Conservation (phyloP, 2,329 filamentous ascomycete species). For the Ophidiomyces ophidiicola region DNA sequence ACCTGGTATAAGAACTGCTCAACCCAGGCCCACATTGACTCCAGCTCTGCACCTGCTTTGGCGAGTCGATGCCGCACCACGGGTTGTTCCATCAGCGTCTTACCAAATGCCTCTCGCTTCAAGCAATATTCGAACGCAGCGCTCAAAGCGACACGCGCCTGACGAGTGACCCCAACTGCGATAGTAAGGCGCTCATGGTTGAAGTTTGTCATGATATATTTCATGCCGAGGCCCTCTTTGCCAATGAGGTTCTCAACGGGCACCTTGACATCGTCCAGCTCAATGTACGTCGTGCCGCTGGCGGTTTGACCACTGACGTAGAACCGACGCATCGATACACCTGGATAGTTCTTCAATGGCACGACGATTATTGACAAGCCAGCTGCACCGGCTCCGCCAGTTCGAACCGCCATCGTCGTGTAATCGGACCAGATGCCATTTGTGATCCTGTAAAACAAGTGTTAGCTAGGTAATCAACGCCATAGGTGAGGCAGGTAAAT, state of each 20-base stretch:
- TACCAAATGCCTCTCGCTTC: conserved; percentile 56
- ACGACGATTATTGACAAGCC: conserved; percentile 59
- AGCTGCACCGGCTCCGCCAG: conserved; percentile 49
- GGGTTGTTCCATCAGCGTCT: conserved; percentile 59
- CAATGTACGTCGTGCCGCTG: conserved; percentile 62
- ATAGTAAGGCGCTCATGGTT: conserved; percentile 64
- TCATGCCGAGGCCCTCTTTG: conserved; percentile 58
- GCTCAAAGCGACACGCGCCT: conserved; percentile 48
- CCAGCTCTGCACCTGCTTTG: conserved; percentile 55
- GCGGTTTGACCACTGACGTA: conserved; percentile 54
- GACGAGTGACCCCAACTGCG: conserved; percentile 50
- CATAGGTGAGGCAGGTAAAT: neutral
- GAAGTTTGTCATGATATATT: conserved; percentile 66
- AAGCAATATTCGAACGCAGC: conserved; percentile 51
- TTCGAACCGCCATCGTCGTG: conserved; percentile 59
- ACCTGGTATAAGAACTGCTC: conserved; percentile 60
- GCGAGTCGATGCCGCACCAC: conserved; percentile 63
- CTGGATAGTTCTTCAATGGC: conserved; percentile 53
- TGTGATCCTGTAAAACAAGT: conserved; percentile 45
- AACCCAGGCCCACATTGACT: conserved; percentile 60
- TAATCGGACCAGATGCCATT: conserved; percentile 61
- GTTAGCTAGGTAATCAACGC: neutral
- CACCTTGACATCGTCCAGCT: conserved; percentile 62
- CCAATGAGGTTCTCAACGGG: conserved; percentile 60
- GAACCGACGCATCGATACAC: conserved; percentile 56